Base-by-base conservation (phyloP, 495 filamentous ascomycete genomes). In the Xylaria bambusicola region DNA sequence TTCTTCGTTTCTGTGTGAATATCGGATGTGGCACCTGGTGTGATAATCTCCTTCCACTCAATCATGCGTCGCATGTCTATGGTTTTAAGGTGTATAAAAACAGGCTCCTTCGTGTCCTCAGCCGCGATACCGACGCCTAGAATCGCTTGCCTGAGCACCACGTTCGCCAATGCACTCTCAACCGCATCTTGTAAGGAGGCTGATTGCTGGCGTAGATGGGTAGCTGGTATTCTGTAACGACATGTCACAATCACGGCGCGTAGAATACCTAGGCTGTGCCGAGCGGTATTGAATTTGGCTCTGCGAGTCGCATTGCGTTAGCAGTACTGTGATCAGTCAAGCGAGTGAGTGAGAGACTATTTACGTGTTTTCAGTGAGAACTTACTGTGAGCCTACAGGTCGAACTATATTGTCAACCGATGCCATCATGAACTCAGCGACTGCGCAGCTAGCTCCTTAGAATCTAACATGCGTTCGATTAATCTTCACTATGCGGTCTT, bases 201-300 rank as follows among this genome's bases (percentile, higher is more conserved):
- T 9, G 36, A 48, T 7, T 51, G 47, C 10, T 52, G 31, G 8
- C 52, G 36, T 12, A n/a, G 23, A 8, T 46, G 12, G 17, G 53
- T 12, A 21, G 26, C 10, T 4, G 65, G 56, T n/a, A 65, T 51
- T 12, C 51, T 44, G 53, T 72, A 72, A 13, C 66, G 64, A 52
- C 64, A 66, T 8, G 71, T 69, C 49, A 69, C 66, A 48, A 66
- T 58, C 3, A 75, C 66, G 36, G 68, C 65, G 29, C 60, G 64
- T 47, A 70, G 69, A 29, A 73, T 64, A n/a, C 72, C 72, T 27
- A 73, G 47, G 3, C 53, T 52, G 41, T 71, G 69, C 18, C 71
- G 60, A 17, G 72, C 40, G 6, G 57, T 60, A 29, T 53, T 60
- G 31, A 15, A 60, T 17, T 60, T 53, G 1, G 57, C 49, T 35